Base-by-base conservation (phyloP, 331 rosid species). In the Dryas integrifolia region DNA sequence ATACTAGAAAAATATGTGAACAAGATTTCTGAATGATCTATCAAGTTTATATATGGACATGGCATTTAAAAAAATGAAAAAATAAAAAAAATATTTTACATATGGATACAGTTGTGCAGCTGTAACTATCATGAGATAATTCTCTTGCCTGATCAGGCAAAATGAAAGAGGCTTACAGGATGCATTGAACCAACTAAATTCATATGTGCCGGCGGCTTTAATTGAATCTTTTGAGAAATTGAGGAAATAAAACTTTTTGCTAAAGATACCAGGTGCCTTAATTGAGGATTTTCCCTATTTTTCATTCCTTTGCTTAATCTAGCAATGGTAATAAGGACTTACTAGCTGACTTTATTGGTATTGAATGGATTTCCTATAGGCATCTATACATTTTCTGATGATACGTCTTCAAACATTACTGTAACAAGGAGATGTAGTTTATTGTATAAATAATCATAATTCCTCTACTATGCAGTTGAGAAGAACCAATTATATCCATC, bases 401-500 rank as follows among this genome's bases (percentile, higher is more conserved):
- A 6, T 49, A 5, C 14, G 6, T 15, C 7, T 62, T 4, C 46
- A 5, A 44, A 44, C 4, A 6, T 26, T 47, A 30, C 24, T 35
- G 30, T 49, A 4, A 49, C 43, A 35, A 38, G 62, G 39, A 53
- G 46, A n/a, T 68, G 16, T 13, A 39, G 12, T n/a, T 51, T 24
- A 30, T 21, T 40, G 16, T 44, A 21, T 65, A 18, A 69, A 50
- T 49, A 51, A 67, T 72, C 49, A 51, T 73, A 52, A 21, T 67
- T 65, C 41, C 62, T 59, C 70, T 46, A 21, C 49, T 58, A 11
- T 86, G 84, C 88, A 86, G 90, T 86, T 74, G 88, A 86, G 74
- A 86, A 84, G 84, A 83, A 66, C 44, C 70, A 74, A 67, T 68
- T 86, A 10, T 81, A 86, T 81, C 86, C 90, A 12, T 62, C 86